Evolutionary conservation across 2,329 filamentous ascomycete species (phyloP).

Genomic region (Ceratocystis colombiana): DNA sequence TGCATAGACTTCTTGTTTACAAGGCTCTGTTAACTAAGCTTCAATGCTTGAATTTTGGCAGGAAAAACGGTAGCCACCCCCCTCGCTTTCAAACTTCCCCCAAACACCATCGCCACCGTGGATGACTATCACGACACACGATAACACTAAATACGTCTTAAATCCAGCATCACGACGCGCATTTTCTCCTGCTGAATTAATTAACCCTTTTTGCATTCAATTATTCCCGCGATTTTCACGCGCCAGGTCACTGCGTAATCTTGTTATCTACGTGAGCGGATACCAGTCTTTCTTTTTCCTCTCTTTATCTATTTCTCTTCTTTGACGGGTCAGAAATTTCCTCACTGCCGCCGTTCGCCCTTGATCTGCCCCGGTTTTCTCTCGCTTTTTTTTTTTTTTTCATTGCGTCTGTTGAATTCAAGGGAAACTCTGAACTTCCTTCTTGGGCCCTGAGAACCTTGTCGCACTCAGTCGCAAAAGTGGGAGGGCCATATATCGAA

Average conservation of each 20-base stretch:
- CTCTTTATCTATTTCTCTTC: background rate
- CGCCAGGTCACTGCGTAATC: slow-evolving; percentile 19
- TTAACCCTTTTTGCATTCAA: slow-evolving; percentile 13
- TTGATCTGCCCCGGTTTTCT: background rate
- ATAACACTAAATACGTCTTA: slow-evolving; percentile 9
- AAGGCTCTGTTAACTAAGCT: slow-evolving; percentile 17
- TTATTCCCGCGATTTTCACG: slow-evolving; percentile 23
- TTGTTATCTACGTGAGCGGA: slow-evolving; percentile 17
- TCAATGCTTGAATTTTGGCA: slow-evolving; percentile 17
- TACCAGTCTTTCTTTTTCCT: slow-evolving; percentile 14
- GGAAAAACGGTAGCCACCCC: slow-evolving; percentile 19
- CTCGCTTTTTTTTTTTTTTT: background rate
- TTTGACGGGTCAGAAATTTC: slow-evolving; percentile 2
- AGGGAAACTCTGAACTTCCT: slow-evolving; percentile 7
- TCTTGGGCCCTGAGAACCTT: slow-evolving; percentile 12
- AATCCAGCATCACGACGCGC: slow-evolving; percentile 18
- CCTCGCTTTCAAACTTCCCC: slow-evolving; percentile 24
- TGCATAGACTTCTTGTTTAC: slow-evolving; percentile 20
- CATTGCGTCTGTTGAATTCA: slow-evolving; percentile 12
- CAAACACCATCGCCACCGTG: slow-evolving; percentile 22
- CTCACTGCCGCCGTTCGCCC: background rate
- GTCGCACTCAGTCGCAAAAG: slow-evolving; percentile 13
- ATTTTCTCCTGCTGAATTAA: slow-evolving; percentile 14
- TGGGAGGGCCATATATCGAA: slow-evolving; percentile 13
- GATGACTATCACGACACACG: slow-evolving; percentile 4